These are phyloP conservation scores for Globisporangium abappressorium DNA, from an alignment of 352 stramenopile species.

Conservation along the genomic window DNA sequence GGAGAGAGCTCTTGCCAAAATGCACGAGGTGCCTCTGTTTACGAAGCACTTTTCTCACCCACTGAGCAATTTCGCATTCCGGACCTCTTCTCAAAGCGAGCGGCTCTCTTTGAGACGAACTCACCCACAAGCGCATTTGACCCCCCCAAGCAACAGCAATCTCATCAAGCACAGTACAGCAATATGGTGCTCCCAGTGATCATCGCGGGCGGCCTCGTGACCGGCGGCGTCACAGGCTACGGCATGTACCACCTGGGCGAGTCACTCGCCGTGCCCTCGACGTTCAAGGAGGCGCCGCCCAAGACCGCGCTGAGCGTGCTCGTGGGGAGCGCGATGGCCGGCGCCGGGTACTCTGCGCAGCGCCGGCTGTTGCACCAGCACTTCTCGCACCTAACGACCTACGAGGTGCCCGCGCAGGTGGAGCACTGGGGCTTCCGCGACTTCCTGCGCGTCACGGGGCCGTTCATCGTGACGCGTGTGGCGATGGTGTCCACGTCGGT, in stretches of 20 bases:
- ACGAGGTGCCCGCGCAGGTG: conserved; percentile 67
- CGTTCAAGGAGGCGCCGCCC: conserved; percentile 26
- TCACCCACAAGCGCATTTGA: not conserved
- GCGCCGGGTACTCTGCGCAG: conserved; percentile 51
- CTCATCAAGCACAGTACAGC: not conserved
- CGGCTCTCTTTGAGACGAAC: not conserved
- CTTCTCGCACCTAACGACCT: conserved; percentile 62
- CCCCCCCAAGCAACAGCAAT: not conserved
- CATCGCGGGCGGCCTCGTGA: conserved; percentile 47
- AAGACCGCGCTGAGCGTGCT: conserved; percentile 42
- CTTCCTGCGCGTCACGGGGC: conserved; percentile 59
- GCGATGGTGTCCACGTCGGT: conserved; percentile 70
- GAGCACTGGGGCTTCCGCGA: conserved; percentile 65
- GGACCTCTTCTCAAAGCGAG: not conserved
- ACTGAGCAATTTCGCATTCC: not conserved
- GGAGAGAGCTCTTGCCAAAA: not conserved
- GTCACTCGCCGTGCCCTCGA: conserved; percentile 36
- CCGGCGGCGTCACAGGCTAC: conserved; percentile 50
- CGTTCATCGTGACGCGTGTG: conserved; percentile 52
- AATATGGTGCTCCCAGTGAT: conserved; percentile 65
- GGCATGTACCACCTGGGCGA: conserved; percentile 68
- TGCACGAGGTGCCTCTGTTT: not conserved
- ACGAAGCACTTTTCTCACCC: conserved; percentile 10
- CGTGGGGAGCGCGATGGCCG: conserved; percentile 28
- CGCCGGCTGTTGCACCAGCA: conserved; percentile 49